Conservation (phyloP, 1,139 yeast species). For the Kodamaea ohmeri region DNA sequence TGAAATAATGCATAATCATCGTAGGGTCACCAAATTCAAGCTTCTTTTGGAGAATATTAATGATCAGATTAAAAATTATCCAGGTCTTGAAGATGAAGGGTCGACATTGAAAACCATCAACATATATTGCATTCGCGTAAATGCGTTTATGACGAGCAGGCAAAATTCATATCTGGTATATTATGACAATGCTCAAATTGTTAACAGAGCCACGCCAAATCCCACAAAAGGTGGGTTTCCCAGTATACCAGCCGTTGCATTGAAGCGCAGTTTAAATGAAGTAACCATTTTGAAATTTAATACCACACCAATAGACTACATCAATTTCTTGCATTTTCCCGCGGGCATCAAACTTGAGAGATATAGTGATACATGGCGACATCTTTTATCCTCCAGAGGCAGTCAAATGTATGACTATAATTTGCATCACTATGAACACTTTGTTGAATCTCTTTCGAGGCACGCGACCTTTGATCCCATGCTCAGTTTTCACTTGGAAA, state of each 20-base stretch:
- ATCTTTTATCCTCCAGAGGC: slow-evolving; percentile 9
- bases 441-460: slow-evolving; percentile 8
- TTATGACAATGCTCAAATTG: slow-evolving; percentile 20
- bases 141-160: slow-evolving; percentile 25
- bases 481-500: slow-evolving; percentile 14
- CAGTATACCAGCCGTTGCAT: slow-evolving; percentile 4
- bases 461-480: slow-evolving; percentile 13
- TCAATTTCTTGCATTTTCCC: slow-evolving; percentile 24
- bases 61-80: slow-evolving; percentile 2
- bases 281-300: slow-evolving; percentile 22
- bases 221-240: slow-evolving; percentile 3
- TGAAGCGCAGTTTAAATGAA: slow-evolving; percentile 19
- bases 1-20: slow-evolving; percentile 15
- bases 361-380: slow-evolving; percentile 12
- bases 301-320: slow-evolving; percentile 15
- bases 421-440: slow-evolving; percentile 13
- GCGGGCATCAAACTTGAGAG: slow-evolving; percentile 12
- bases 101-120: slow-evolving; percentile 11
- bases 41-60: slow-evolving; percentile 6
- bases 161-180: slow-evolving; percentile 19
- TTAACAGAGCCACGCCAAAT: slow-evolving; percentile 7
- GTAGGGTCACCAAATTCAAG: slow-evolving; percentile 6
- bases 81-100: slow-evolving; percentile 6
- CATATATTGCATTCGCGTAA: slow-evolving; percentile 21
- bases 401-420: slow-evolving; percentile 14